Evolutionary conservation across 1,284 basidiomycete genomes (phyloP).

Genomic region (Malassezia sp.): DNA sequence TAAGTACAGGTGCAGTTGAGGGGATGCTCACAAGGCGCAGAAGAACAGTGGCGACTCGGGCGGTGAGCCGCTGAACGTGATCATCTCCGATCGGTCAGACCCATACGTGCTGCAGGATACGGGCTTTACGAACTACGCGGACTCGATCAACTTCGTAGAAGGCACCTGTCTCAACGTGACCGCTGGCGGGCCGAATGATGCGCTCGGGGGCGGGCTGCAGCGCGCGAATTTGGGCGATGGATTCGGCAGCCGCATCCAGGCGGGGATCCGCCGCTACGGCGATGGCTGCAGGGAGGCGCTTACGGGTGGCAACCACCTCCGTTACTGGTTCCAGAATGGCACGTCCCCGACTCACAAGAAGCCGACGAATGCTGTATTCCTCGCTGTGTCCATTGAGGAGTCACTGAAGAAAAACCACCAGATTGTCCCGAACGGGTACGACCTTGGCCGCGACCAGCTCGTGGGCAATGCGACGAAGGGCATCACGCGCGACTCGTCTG

Average conservation of each 20-base stretch:
- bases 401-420: slow-evolving; percentile 23
- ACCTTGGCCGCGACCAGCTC: slow-evolving; percentile 33
- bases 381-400: slow-evolving; percentile 36
- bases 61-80: slow-evolving; percentile 41
- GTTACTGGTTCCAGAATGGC: slow-evolving; percentile 41
- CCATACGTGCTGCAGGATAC: slow-evolving; percentile 21
- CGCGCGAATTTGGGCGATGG: slow-evolving; percentile 43
- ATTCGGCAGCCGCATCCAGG: slow-evolving; percentile 28
- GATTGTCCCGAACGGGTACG: slow-evolving; percentile 39
- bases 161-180: slow-evolving; percentile 12
- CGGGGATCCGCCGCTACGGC: slow-evolving; percentile 32
- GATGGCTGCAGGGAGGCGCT: slow-evolving; percentile 32
- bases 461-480: slow-evolving; percentile 33
- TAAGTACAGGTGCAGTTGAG: no score
- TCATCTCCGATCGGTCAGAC: slow-evolving; percentile 32
- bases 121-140: slow-evolving; percentile 28
- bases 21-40: slow-evolving; percentile 12
- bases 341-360: slow-evolving; percentile 18
- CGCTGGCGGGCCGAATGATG: no score
- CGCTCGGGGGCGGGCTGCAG: no score
- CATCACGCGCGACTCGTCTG: slow-evolving; percentile 19
- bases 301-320: slow-evolving; percentile 40
- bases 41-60: background rate
- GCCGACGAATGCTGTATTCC: slow-evolving; percentile 32
- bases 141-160: slow-evolving; percentile 27